Evolutionary conservation across 805 yeast species (phyloP).

Genomic region (Teunomyces cretensis): DNA sequence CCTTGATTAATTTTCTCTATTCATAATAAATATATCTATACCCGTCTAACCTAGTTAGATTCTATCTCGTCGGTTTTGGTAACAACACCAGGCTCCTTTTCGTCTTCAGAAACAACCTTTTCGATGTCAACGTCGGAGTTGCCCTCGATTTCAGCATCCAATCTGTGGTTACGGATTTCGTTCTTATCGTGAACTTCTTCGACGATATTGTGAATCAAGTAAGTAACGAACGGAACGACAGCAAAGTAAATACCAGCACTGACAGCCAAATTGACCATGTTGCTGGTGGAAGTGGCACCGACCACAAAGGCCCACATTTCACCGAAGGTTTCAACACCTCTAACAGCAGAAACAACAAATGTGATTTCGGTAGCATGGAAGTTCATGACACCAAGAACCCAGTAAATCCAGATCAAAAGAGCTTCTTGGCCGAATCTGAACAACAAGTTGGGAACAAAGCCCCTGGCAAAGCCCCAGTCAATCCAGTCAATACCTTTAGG

Average conservation of each 20-base stretch:
- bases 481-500: constrained; percentile 1
- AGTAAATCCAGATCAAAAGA: constrained; percentile 2
- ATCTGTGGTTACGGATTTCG: background rate
- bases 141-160: background rate
- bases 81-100: background rate
- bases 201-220: background rate
- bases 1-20: too few species aligned
- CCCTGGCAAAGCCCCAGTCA: background rate
- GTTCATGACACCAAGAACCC: constrained; percentile 3
- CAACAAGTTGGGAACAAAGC: constrained; percentile 1
- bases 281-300: constrained; percentile 1
- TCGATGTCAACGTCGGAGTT: background rate
- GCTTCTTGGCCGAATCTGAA: constrained; percentile 2
- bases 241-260: constrained; percentile 2
- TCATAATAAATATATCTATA: too few species aligned
- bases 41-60: background rate
- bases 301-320: constrained; percentile 4
- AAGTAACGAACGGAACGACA: background rate
- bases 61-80: background rate
- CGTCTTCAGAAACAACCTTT: background rate
- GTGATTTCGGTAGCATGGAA: constrained; percentile 4
- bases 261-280: constrained; percentile 3
- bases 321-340: constrained; percentile 3
- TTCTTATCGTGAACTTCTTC: constrained; percentile 1
- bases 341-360: constrained; percentile 1